Evolutionary conservation across 2,329 filamentous ascomycete genomes (phyloP).

Genomic region (Hyphodiscus sp.): DNA sequence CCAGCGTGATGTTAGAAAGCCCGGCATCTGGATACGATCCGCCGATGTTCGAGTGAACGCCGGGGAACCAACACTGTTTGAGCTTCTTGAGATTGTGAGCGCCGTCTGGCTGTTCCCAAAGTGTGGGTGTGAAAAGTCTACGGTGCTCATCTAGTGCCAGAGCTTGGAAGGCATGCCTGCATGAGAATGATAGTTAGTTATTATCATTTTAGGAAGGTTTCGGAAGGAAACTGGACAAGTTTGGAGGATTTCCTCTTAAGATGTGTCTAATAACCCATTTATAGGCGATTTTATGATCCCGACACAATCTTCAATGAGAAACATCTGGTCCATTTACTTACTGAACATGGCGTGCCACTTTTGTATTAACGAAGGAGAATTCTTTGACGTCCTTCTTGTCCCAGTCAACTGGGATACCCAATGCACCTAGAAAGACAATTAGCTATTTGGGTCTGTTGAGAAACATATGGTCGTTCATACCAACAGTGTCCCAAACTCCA

Average conservation of each 20-base stretch:
- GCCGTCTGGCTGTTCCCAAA: constrained; percentile 29
- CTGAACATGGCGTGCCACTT: constrained; percentile 36
- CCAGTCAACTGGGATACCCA: constrained; percentile 17
- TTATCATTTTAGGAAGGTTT: too few species aligned
- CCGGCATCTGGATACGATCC: constrained; percentile 40
- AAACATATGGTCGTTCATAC: constrained; percentile 14
- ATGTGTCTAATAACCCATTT: too few species aligned
- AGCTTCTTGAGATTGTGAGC: constrained; percentile 25
- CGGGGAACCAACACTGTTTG: constrained; percentile 40
- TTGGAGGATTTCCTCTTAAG: too few species aligned
- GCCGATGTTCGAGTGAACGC: constrained; percentile 42
- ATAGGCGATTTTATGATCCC: too few species aligned
- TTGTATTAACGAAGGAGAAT: constrained; percentile 36
- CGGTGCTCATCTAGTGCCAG: constrained; percentile 43
- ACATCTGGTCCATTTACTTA: constrained; percentile 22
- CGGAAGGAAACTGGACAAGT: too few species aligned
- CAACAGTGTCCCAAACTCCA: constrained; percentile 45
- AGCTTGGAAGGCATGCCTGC: constrained; percentile 36
- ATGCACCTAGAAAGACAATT: constrained; percentile 16
- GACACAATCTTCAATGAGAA: too few species aligned
- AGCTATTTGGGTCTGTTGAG: not conserved
- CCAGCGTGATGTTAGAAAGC: constrained; percentile 38
- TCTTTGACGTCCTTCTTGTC: constrained; percentile 25
- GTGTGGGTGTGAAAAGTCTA: constrained; percentile 31
- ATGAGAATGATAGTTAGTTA: too few species aligned